phyloP scores from a whole-genome alignment of 1,284 basidiomycete genomes.

The Sporisorium exsertum region DNA sequence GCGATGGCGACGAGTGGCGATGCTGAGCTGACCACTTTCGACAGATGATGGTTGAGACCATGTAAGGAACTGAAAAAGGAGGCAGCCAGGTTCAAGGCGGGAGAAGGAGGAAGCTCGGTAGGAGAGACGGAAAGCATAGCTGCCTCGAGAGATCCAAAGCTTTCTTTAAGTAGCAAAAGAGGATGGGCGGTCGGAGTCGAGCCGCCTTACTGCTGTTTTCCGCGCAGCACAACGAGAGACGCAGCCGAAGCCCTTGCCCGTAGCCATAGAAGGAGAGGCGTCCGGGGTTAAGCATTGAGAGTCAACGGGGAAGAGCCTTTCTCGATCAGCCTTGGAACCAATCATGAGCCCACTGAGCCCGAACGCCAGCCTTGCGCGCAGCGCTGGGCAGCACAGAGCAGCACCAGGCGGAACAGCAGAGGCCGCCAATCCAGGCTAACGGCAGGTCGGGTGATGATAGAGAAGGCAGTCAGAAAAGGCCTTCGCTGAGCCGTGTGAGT shows the following conservation, averaged over 20 bases:
- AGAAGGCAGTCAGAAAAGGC: too few species aligned
- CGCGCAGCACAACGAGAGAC: not conserved
- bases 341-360: not conserved
- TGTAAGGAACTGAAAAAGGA: not conserved
- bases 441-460: too few species aligned
- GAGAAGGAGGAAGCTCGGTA: not conserved
- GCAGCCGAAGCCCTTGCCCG: not conserved
- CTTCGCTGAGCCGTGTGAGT: not conserved
- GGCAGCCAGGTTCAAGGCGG: not conserved
- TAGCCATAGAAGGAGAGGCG: too few species aligned
- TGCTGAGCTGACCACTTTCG: not conserved
- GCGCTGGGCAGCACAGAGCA: too few species aligned
- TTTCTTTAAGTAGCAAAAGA: not conserved
- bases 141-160: not conserved
- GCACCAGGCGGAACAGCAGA: too few species aligned
- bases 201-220: too few species aligned
- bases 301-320: not conserved
- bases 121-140: not conserved
- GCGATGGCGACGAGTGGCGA: slow-evolving; percentile 6
- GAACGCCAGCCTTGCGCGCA: not conserved
- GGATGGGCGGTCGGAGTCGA: not conserved
- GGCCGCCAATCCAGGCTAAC: too few species aligned
- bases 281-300: not conserved
- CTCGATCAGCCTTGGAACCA: not conserved
- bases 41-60: not conserved